Percentiles rank a stretch among this genome's conserved stretches.
These are phyloP conservation scores for Annona squamosa DNA, from an alignment of 164 flowering plant species.

Conservation along the genomic window DNA sequence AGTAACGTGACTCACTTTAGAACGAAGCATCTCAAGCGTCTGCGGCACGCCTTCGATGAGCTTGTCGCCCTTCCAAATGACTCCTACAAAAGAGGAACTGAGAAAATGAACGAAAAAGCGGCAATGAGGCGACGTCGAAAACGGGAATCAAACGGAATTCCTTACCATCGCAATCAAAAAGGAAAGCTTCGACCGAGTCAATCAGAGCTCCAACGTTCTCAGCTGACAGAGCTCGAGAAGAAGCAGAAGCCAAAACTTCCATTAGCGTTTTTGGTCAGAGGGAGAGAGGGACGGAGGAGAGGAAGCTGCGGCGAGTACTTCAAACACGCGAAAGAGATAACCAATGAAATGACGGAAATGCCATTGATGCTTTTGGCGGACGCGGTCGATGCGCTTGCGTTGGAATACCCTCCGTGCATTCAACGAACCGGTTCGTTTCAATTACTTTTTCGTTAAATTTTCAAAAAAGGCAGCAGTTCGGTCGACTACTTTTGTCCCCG, in stretches of 20 bases:
- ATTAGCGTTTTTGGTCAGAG: not conserved
- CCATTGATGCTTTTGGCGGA: not conserved
- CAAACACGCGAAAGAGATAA: conserved; percentile 7
- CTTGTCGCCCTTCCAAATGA: conserved; percentile 89
- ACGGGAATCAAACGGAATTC: not conserved
- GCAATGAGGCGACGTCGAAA: not conserved
- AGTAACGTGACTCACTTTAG: conserved; percentile 29
- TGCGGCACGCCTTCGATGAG: conserved; percentile 75
- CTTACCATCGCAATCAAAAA: conserved; percentile 96
- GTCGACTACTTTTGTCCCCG: too few species aligned
- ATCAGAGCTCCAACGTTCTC: conserved; percentile 35
- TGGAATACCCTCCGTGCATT: not conserved
- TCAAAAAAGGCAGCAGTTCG: too few species aligned
- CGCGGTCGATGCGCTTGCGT: not conserved
- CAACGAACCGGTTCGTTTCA: not conserved
- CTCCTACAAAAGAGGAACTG: conserved; percentile 30
- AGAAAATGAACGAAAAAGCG: not conserved
- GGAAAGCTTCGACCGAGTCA: conserved; percentile 73
- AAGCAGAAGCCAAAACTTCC: not conserved
- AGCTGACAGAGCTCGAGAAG: conserved; percentile 32
- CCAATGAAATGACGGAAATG: conserved; percentile 6
- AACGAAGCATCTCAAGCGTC: conserved; percentile 66
- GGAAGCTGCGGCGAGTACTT: conserved; percentile 6
- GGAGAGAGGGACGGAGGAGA: not conserved
- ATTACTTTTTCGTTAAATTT: not conserved